Conservation (phyloP, 306 rosid species). For the barrel medic (Medicago truncatula) region MtrunA17r5.0-ANR NC_053042.1:10349001-10349500, state of each 20-base stretch:
- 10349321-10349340: slow-evolving; percentile 46
- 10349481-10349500: slow-evolving; percentile 49
- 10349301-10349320: slow-evolving; percentile 38
- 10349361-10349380: slow-evolving; percentile 43
- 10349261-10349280: slow-evolving; percentile 45
- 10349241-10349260: slow-evolving; percentile 45
- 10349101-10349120: slow-evolving; percentile 37
- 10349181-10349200: slow-evolving; percentile 48
- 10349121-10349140: slow-evolving; percentile 50
- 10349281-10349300: slow-evolving; percentile 46
- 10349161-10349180: slow-evolving; percentile 43
- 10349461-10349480: slow-evolving; percentile 42
- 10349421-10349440: slow-evolving; percentile 53
- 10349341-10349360: slow-evolving; percentile 46
- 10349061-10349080: slow-evolving; percentile 46
- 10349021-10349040: slow-evolving; percentile 47
- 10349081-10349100: slow-evolving; percentile 42
- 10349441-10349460: slow-evolving; percentile 44
- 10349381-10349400: slow-evolving; percentile 47
- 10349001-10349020: slow-evolving; percentile 47
- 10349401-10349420: slow-evolving; percentile 51
- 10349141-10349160: slow-evolving; percentile 36
- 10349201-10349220: slow-evolving; percentile 43
- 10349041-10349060: slow-evolving; percentile 45
- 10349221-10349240: slow-evolving; percentile 43